Evolutionary conservation across 148 eudicot species (phyloP), one percentile per base, ranked within the genome.

Genomic region (Fagopyrum esculentum): DNA sequence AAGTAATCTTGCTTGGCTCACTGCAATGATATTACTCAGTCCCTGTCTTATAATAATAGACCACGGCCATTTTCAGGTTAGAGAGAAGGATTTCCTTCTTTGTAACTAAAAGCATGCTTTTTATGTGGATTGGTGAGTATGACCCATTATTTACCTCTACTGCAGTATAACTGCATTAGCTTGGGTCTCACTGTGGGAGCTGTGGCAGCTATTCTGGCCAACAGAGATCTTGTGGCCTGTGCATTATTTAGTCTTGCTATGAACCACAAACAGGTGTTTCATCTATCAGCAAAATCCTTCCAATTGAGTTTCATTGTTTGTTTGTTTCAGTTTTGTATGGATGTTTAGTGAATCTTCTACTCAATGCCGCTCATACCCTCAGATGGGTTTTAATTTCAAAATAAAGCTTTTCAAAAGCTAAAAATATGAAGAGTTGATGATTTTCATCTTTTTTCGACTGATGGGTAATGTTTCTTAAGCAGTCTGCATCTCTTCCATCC

Each of bases 1-100:
- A 73, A 86, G 79, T 79, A 81, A 86, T 50, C 71, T 81, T 66
- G 90, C 86, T 54, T 94, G 98, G 98, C 93, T 86, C 68, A 75
- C 83, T 69, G 80, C 90, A 55, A 82, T 94, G 82, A 84, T 90
- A 76, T 79, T 94, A 76, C 81, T 91, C 56, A 94, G 87, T 78
- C 96, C 98, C 45, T 89, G 93, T 75, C 89, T 91, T 75, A 82
- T 92, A 75, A 63, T 92, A 66, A 87, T 94, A 74, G 98, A 94
- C 83, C 97, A 92, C 85, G 98, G 97, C 73, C 98, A 94, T 88
- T 92, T 91, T 81, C 97, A 94, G 93, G 98, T 89, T n/a, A 73
- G 68, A 76, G 6, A 60, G 12, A 45, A 46, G 16, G 55, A 13
- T 3, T 63, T 29, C 69, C 35, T 45, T 29, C 40, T 26, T 63